phyloP scores from a whole-genome alignment of 768 basidiomycete genomes.

The Termitomyces sp. region DNA sequence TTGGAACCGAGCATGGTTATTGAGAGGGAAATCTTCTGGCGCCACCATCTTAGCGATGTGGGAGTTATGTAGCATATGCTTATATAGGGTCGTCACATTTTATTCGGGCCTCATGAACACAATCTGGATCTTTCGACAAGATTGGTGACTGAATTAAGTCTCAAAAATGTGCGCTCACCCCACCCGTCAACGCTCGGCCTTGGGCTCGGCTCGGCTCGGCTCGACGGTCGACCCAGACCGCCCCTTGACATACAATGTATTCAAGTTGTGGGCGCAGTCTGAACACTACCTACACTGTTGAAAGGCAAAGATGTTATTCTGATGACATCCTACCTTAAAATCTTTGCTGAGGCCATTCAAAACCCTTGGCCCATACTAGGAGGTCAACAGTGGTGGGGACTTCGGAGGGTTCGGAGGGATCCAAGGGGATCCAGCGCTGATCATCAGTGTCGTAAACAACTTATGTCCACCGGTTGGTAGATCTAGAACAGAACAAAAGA shows the following conservation, averaged over 20 bases:
- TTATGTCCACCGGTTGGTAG: no score
- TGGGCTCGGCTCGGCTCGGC: neutral
- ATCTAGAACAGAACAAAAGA: no score
- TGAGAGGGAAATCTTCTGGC: conserved; percentile 30
- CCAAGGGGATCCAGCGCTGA: neutral
- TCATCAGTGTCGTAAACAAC: neutral
- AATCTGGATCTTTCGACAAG: neutral
- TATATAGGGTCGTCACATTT: neutral
- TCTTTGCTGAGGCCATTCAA: neutral
- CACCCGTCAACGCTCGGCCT: no score
- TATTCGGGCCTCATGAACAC: neutral
- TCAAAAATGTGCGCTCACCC: neutral
- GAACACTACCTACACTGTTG: neutral
- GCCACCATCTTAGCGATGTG: conserved; percentile 17
- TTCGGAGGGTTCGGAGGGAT: neutral
- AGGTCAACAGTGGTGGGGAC: neutral
- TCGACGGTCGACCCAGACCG: neutral
- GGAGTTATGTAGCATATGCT: neutral
- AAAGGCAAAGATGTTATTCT: no score
- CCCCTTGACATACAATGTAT: neutral
- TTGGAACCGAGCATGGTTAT: conserved; percentile 45
- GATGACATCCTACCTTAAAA: neutral
- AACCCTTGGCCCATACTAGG: neutral
- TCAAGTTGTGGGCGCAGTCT: neutral
- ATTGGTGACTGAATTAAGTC: neutral